Base-by-base conservation (phyloP, 805 yeast species). In the Saccharomyces eubayanus region DNA sequence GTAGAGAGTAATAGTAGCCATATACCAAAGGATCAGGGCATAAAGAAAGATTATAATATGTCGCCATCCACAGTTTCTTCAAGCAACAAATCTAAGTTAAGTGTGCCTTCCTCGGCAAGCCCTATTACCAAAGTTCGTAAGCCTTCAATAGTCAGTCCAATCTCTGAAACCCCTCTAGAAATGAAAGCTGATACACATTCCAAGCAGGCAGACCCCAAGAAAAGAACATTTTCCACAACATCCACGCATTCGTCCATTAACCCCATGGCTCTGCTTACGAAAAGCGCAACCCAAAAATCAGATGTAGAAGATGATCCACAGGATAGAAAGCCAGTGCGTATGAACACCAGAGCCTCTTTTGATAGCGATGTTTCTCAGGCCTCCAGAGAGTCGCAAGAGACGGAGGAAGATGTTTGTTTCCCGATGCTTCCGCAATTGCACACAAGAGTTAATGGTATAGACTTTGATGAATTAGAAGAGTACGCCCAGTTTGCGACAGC, bases 341-440 rank as follows among this genome's bases (percentile, higher is more conserved):
- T 59, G 3, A 40, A 53, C 16, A 58, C 68, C 11, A 58, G 63
- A 31, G 51, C 62, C 11, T 63, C 71, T 27, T 56, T 67, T 12
- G 89, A 84, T 62, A 79, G 83, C 56, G 92, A 86, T 59, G 85
- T 80, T 60, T 85, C 91, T 1, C 87, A 82, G 60, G 87, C 84
- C 1, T 85, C 92, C 9, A 76, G 89, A 59, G 82, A 84, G 20
- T 84, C 91, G 3, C 96, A 88, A 61, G 97, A 90, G 65, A 89
- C 96, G 0, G 98, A 92, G 64, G 97, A 89, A 66, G 98, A 92
- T 78, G 99, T 92, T 47, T 92, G 98, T 75, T 91, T 91, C 71
- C 98, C 98, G 1, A 85, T 89, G 89, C 73, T 82, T 50, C 83
- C 87, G 3, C 64, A 62, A 51, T 85, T 85, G 56, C 81, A 78